Evolutionary conservation across 768 basidiomycete species (phyloP), one percentile per base, ranked within the genome.

Genomic region (Tulasnella sp.): DNA sequence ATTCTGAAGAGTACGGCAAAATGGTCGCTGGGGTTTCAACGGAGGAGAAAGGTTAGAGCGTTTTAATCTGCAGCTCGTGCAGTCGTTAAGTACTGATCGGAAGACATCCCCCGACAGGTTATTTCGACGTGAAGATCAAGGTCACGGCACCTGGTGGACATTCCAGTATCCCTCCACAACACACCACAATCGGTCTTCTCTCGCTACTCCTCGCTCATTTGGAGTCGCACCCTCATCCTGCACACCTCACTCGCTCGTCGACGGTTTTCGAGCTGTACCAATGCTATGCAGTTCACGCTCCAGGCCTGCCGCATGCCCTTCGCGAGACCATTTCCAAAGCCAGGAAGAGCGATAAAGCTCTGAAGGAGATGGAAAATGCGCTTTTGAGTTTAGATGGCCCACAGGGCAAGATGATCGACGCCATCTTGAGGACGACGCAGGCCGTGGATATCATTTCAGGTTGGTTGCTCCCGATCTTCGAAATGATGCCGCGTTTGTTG

Each of bases 151-250:
- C 82, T 0, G 91, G 92, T 4, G 92, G 92, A 0, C 93, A 94
- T 70, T 92, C 90, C 0, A 87, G 85, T 65, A 73, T 91, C 13
- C 93, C 93, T 15, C 88, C 87, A 15, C 66, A 72, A 2, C 90
- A 96, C 64, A 95, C 91, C 2, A 50, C 56, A 59, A 90, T 95
- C 59, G 90, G 92, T 9, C 84, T 91, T 54, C 80, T 94, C 43
- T 77, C 91, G 3, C 73, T 80, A 1, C 69, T 88, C 10, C 75
- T 95, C 26, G 80, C 83, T 4, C 73, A 80, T 30, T 77, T 85
- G 45, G 91, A 95, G 69, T 68, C 73, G 8, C 74, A 88, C 68
- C 86, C 88, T 1, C 71, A 66, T 50, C 44, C 65, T 45, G 69
- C 74, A 4, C 58, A 75, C 48, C 73, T 90, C 51, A 76, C 72